phyloP scores from a whole-genome alignment of 805 yeast species.

The Yamadazyma paraphyllophila region DNA sequence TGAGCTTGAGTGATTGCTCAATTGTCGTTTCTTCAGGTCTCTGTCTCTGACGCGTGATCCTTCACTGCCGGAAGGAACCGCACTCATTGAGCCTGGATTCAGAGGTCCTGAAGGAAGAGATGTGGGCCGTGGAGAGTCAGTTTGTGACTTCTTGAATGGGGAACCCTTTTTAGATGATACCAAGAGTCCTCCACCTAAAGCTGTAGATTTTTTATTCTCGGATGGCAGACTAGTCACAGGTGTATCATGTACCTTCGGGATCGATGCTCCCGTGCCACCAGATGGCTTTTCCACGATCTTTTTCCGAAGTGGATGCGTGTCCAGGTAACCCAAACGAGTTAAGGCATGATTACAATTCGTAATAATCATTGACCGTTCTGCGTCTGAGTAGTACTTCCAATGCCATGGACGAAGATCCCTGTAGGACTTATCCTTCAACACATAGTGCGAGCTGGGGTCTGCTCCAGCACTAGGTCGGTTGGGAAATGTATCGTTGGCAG shows the following conservation, averaged over 20 bases:
- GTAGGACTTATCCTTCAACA: slow-evolving; percentile 41
- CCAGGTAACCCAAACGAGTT: slow-evolving; percentile 41
- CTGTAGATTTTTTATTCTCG: slow-evolving; percentile 5
- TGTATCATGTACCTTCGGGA: background rate
- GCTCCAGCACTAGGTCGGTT: slow-evolving; percentile 1
- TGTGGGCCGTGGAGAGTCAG: slow-evolving; percentile 17
- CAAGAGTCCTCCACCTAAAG: slow-evolving; percentile 24
- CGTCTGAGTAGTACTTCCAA: slow-evolving; percentile 30
- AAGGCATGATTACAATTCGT: slow-evolving; percentile 37
- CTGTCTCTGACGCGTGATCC: background rate
- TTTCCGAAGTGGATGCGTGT: slow-evolving; percentile 41
- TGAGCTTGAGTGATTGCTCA: slow-evolving; percentile 10
- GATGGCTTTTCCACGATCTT: slow-evolving; percentile 22
- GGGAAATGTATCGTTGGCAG: slow-evolving; percentile 30
- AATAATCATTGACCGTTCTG: slow-evolving; percentile 31
- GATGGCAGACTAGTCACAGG: background rate
- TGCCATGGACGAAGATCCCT: slow-evolving; percentile 40
- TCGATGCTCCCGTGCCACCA: background rate
- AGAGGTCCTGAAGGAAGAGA: background rate
- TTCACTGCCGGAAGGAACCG: background rate
- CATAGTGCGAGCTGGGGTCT: slow-evolving; percentile 13
- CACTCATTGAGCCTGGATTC: background rate
- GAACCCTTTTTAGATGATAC: slow-evolving; percentile 11
- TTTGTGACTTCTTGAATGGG: slow-evolving; percentile 16
- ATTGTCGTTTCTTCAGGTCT: slow-evolving; percentile 8